Base-by-base conservation (phyloP, 805 yeast species). In the Brettanomyces nanus region DNA sequence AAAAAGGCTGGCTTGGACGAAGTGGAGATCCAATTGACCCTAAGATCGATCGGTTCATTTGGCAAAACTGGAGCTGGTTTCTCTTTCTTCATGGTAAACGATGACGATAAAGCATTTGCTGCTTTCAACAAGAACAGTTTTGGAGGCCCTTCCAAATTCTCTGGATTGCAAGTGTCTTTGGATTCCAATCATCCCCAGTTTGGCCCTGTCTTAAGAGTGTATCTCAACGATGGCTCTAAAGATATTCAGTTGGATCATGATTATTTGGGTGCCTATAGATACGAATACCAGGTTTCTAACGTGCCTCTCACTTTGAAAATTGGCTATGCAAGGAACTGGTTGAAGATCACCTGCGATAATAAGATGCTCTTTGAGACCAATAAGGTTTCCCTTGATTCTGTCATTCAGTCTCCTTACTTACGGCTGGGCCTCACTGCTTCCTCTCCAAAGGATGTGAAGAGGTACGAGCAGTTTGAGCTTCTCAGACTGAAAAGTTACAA, bases 281-380 rank as follows among this genome's bases (percentile, higher is more conserved):
- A 63, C 32, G 55, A 56, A 27, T 83, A 73, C 47, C 80, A 81
- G 53, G 78, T 76, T 47, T 74, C 85, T 0, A 73, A 74, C 44
- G 84, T 81, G 5, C 94, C 94, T 9, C 63, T 73, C 19, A 79
- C 84, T 1, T 37, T 81, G n/a, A 73, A 86, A 58, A 46, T 83
- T 11, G 74, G 80, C 6, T 80, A 80, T 48, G 70, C 75, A 19
- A 42, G 45, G 4, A 47, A 49, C 6, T 53, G 61, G 29, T 56
- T 71, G 42, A 78, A 80, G 46, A 68, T 82, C n/a, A 85, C 83
- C 44, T 62, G 80, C 35, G 85, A 83, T 56, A 83, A 83, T 54
- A 75, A 71, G 47, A 64, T 83, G 40, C 77, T 87, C 51, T 74
- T 82, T 57, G 77, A 77, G 55, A 77, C 87, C 0, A 70, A 73